Evolutionary conservation across 331 rosid genomes (phyloP), one percentile per base, ranked within the genome.

Genomic region (Malus hybrid): DNA sequence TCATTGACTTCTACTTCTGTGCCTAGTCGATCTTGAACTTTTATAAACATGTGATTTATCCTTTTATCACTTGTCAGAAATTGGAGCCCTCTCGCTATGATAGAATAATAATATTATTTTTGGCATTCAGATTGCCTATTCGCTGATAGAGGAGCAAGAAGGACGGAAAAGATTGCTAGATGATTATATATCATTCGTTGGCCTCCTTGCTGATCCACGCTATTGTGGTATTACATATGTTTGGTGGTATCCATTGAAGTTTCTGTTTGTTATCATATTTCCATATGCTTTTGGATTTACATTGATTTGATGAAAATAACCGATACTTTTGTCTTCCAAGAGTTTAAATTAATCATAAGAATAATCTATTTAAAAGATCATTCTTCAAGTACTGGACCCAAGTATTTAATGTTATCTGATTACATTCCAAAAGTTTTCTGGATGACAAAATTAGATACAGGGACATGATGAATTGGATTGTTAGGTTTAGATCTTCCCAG

Each of bases 121-220:
- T 79, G 73, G 83, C 57, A 48, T 74, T 73, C 85, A 95, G 99
- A 95, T 95, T 84, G 99, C 99, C 33, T 92, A 87, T 80, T 70
- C 97, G 7, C 79, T 95, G 79, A 75, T 95, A 80, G 97, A 92
- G 89, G 99, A 89, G 84, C 99, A 95, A 87, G 99, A 92, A 85
- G 99, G 97, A 50, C 87, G 84, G 29, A 81, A 77, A 79, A 86
- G 83, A 80, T 73, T 61, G 48, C 79, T 82, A 55, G 88, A 90
- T 81, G 93, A 86, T 79, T 89, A 87, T 77, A 95, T 95, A 82
- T 95, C 99, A 28, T 93, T 95, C 71, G 99, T 95, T 65, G 81
- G 90, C 82, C 97, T 95, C 84, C 96, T 95, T 85, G 99, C 97
- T 71, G 97, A 95, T 85, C 90, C 97, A 83, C 91, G 96, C 65